Evolutionary conservation across 2,329 filamentous ascomycete species (phyloP).

Genomic region (Stachybotrys elegans): DNA sequence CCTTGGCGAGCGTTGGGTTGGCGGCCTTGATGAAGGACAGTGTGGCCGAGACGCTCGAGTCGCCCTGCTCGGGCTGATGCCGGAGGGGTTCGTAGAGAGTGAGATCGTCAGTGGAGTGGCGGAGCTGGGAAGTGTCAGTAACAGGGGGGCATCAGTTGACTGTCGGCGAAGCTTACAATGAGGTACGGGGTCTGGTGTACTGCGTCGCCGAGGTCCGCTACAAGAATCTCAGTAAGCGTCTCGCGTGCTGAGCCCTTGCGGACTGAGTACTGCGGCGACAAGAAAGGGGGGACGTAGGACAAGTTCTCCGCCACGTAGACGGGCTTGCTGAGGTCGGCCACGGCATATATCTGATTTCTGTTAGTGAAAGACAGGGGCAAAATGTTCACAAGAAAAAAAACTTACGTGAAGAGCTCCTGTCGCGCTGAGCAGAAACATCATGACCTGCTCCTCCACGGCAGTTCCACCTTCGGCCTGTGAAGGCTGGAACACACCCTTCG

Average conservation of each 20-base stretch:
- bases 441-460: conserved; percentile 43
- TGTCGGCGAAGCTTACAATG: conserved; percentile 53
- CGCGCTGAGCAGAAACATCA: conserved; percentile 73
- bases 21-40: conserved; percentile 73
- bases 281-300: conserved; percentile 68
- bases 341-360: conserved; percentile 61
- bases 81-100: conserved; percentile 81
- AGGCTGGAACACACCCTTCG: conserved; percentile 47
- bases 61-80: conserved; percentile 30
- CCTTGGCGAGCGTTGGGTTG: conserved; percentile 62
- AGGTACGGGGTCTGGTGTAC: conserved; percentile 70
- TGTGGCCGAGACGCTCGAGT: conserved; percentile 41
- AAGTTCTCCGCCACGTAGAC: conserved; percentile 73
- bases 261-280: conserved; percentile 65
- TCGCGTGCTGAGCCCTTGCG: conserved; percentile 70
- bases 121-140: conserved; percentile 48
- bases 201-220: conserved; percentile 79
- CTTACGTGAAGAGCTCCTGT: conserved; percentile 71
- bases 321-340: conserved; percentile 67
- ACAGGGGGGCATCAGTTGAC: no score
- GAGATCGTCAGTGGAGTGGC: conserved; percentile 75
- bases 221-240: conserved; percentile 69
- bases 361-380: conserved; percentile 3
- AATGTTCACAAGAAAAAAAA: conserved; percentile 16
- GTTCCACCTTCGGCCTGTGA: conserved; percentile 30